These are phyloP conservation scores for Diaporthe caulivora DNA, from an alignment of 2,329 filamentous ascomycete species.

Conservation along the genomic window DNA sequence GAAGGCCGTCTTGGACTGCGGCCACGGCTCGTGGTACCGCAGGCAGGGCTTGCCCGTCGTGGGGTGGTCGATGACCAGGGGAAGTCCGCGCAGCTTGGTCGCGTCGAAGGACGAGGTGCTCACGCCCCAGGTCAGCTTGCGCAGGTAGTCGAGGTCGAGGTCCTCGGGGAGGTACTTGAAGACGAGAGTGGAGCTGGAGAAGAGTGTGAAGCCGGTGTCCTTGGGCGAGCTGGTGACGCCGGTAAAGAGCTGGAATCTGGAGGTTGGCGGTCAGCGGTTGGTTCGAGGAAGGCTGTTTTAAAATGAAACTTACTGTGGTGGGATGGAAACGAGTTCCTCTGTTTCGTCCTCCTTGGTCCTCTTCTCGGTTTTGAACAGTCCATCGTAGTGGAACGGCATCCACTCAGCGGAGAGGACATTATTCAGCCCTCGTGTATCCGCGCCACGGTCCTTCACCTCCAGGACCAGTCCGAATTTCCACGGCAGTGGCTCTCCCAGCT, in stretches of 20 bases:
- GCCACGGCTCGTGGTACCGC: slow-evolving; percentile 68
- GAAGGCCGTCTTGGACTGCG: slow-evolving; percentile 62
- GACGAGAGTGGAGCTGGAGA: slow-evolving; percentile 63
- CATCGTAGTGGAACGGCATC: slow-evolving; percentile 71
- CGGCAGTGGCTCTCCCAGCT: slow-evolving; percentile 60
- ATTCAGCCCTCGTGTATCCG: slow-evolving; percentile 58
- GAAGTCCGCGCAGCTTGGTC: slow-evolving; percentile 56
- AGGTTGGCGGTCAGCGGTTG: slow-evolving; percentile 2
- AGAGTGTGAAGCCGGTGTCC: slow-evolving; percentile 66
- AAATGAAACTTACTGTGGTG: slow-evolving; percentile 53
- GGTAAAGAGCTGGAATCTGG: slow-evolving; percentile 65
- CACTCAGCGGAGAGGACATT: slow-evolving; percentile 66
- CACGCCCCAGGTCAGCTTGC: slow-evolving; percentile 61
- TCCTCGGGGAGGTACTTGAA: slow-evolving; percentile 58
- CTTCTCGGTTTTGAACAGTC: slow-evolving; percentile 66
- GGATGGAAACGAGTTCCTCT: slow-evolving; percentile 55
- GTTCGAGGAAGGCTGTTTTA: fast-evolving
- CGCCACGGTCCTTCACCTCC: slow-evolving; percentile 63
- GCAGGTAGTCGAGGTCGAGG: slow-evolving; percentile 52
- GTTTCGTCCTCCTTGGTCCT: slow-evolving; percentile 51
- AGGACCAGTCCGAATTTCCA: slow-evolving; percentile 67
- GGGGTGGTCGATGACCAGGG: slow-evolving; percentile 59
- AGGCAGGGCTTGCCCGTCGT: slow-evolving; percentile 60
- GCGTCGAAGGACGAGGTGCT: slow-evolving; percentile 61
- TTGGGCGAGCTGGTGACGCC: slow-evolving; percentile 59